A percentile compares a stretch with the other conserved stretches of the same genome.
Evolutionary conservation across 2,329 filamentous ascomycete genomes (phyloP).

Genomic region (Trichoderma brevicompactum): DNA sequence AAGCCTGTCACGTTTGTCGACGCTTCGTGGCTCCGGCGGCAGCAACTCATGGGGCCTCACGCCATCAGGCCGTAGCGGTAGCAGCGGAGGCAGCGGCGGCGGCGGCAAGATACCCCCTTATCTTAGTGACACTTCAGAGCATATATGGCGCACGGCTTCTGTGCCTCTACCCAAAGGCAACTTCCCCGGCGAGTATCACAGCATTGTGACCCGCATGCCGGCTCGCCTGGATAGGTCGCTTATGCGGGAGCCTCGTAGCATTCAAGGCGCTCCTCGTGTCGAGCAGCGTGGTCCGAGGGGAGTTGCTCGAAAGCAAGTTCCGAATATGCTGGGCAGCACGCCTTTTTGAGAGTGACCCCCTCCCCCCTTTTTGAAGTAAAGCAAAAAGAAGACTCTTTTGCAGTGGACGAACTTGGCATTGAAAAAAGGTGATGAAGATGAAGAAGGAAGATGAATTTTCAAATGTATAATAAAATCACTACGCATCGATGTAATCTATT

Average conservation of each 20-base stretch:
- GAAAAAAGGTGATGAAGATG: constrained; percentile 9
- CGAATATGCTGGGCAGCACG: constrained; percentile 51
- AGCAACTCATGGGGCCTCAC: constrained; percentile 47
- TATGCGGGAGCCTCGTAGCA: constrained; percentile 90
- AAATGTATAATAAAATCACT: constrained; percentile 28
- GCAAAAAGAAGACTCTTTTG: neutral
- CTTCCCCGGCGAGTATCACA: constrained; percentile 65
- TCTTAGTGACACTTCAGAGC: constrained; percentile 73
- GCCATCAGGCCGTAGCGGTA: constrained; percentile 39
- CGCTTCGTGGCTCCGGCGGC: constrained; percentile 60
- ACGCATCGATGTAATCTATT: constrained; percentile 30
- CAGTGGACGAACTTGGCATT: neutral
- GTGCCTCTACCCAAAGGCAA: constrained; percentile 64
- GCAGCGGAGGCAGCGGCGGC: constrained; percentile 27
- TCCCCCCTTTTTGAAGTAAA: neutral
- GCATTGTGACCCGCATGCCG: constrained; percentile 68
- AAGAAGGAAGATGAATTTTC: constrained; percentile 14
- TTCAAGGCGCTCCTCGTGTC: constrained; percentile 79
- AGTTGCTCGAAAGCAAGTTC: constrained; percentile 61
- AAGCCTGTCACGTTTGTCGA: constrained; percentile 65
- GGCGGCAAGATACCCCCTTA: constrained; percentile 59
- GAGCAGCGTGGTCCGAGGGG: constrained; percentile 56
- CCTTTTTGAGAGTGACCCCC: constrained; percentile 43
- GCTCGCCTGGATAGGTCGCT: constrained; percentile 81
- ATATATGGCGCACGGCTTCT: constrained; percentile 75